These are phyloP conservation scores for Fusarium pseudoanthophilum DNA, from an alignment of 2,329 filamentous ascomycete genomes.

Conservation along the genomic window DNA sequence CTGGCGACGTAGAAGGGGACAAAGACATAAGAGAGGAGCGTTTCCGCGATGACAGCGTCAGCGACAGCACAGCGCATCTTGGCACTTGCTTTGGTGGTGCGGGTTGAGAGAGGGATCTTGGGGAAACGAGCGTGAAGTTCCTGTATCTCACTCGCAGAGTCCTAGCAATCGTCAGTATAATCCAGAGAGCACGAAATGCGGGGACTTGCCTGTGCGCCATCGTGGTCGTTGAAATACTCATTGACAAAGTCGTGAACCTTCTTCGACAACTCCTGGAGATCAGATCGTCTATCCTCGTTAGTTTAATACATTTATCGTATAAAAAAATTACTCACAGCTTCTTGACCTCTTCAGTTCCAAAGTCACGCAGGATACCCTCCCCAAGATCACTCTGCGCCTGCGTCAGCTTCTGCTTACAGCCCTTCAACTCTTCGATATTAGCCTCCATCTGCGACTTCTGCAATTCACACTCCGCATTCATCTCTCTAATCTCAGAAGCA, in stretches of 20 bases:
- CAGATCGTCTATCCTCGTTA: constrained; percentile 35
- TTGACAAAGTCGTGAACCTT: constrained; percentile 42
- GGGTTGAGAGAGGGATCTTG: constrained; percentile 41
- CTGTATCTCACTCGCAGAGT: constrained; percentile 38
- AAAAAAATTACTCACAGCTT: constrained; percentile 41
- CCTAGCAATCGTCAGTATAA: neutral
- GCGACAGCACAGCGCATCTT: constrained; percentile 46
- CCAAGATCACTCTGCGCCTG: constrained; percentile 41
- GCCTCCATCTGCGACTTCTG: constrained; percentile 41
- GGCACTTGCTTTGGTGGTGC: constrained; percentile 33
- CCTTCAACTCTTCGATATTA: constrained; percentile 26
- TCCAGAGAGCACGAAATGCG: accelerated
- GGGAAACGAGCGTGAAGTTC: constrained; percentile 38
- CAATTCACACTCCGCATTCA: constrained; percentile 42
- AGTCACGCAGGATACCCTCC: constrained; percentile 36
- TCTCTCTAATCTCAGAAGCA: constrained; percentile 40
- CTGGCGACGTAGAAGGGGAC: constrained; percentile 44
- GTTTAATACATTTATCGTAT: no score
- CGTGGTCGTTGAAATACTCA: constrained; percentile 44
- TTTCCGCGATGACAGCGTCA: constrained; percentile 42
- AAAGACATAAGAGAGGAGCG: constrained; percentile 43
- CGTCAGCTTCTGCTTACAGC: constrained; percentile 34
- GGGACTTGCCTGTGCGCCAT: constrained; percentile 35
- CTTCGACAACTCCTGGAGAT: constrained; percentile 38
- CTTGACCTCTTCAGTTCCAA: constrained; percentile 31